A percentile compares a stretch with the other conserved stretches of the same genome.
These are phyloP conservation scores for Tulasnella sp. DNA, from an alignment of 768 basidiomycete species.

Conservation along the genomic window DNA sequence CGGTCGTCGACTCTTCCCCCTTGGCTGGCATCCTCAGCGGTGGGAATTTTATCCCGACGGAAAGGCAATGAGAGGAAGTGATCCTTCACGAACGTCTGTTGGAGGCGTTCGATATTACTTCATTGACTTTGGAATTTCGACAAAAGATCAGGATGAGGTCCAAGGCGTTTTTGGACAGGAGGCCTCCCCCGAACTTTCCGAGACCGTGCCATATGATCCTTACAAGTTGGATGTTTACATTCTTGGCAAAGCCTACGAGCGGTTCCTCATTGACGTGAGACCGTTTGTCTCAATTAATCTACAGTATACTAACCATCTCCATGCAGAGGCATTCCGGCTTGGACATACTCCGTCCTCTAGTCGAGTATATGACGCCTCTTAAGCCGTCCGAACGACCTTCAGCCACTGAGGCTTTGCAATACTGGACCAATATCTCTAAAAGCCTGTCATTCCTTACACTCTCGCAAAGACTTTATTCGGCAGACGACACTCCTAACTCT, in stretches of 20 bases:
- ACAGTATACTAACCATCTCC: neutral
- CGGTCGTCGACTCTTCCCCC: neutral
- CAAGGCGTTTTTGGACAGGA: neutral
- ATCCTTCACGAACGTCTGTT: neutral
- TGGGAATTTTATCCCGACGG: neutral
- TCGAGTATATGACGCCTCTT: neutral
- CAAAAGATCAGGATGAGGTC: neutral
- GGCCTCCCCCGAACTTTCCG: neutral
- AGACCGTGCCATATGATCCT: neutral
- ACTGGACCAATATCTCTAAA: neutral
- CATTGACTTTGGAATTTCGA: too few species aligned
- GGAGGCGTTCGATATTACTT: too few species aligned
- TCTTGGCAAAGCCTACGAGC: neutral
- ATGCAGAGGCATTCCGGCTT: neutral
- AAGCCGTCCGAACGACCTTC: neutral
- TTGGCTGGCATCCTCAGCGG: neutral
- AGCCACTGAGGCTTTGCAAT: neutral
- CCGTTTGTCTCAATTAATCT: neutral
- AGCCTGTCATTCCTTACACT: neutral
- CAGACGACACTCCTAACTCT: neutral
- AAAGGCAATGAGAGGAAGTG: neutral
- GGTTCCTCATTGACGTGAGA: neutral
- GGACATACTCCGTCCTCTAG: neutral
- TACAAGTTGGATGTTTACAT: constrained; percentile 9
- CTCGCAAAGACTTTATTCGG: neutral